phyloP scores from a whole-genome alignment of 202 grass and related monocot species.

The Panicum virgatum region DNA sequence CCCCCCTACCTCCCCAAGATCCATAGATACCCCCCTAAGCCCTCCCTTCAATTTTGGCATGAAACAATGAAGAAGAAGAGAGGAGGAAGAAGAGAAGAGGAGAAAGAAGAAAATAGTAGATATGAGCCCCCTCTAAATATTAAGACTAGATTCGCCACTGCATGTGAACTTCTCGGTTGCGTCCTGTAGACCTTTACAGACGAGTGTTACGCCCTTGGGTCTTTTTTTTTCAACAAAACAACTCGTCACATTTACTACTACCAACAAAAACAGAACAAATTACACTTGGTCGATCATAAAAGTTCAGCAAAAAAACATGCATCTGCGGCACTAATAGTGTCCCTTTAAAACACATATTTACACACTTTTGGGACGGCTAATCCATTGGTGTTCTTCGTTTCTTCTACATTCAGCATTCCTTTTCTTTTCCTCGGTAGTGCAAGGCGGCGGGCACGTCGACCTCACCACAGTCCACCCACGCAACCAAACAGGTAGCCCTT shows the following conservation, averaged over 20 bases:
- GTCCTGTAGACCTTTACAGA: too few species aligned
- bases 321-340: not conserved
- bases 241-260: not conserved
- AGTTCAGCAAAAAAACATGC: not conserved
- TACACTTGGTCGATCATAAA: not conserved
- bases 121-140: too few species aligned
- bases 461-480: slow-evolving; percentile 32
- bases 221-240: not conserved
- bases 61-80: too few species aligned
- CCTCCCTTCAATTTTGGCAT: too few species aligned
- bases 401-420: not conserved
- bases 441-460: not conserved
- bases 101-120: too few species aligned
- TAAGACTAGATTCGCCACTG: too few species aligned
- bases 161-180: too few species aligned
- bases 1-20: too few species aligned
- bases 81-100: too few species aligned
- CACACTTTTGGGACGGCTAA: not conserved
- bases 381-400: not conserved
- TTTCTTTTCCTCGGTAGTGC: not conserved
- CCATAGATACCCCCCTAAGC: too few species aligned
- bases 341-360: not conserved
- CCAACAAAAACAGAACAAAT: not conserved
- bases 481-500: slow-evolving; percentile 54
- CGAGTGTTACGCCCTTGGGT: too few species aligned